Conservation (phyloP, 2,329 filamentous ascomycete genomes). For the Monosporascus sp. region DNA sequence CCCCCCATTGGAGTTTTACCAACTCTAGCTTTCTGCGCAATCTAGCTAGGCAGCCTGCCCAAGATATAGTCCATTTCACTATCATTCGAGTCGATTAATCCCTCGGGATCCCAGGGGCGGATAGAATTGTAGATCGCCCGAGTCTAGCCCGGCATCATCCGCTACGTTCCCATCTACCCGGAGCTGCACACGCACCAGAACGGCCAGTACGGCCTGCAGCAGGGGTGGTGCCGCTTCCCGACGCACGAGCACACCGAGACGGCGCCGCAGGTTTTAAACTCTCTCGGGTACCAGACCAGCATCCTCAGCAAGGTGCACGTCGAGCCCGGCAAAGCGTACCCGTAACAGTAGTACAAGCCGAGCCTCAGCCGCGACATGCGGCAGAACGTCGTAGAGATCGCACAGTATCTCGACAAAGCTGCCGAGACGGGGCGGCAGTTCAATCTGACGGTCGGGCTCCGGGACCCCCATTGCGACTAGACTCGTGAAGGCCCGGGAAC, state of each 20-base stretch:
- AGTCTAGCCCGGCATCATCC: background rate
- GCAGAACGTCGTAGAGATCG: slow-evolving; percentile 23
- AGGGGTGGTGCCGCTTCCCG: slow-evolving; percentile 39
- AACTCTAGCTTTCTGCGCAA: no score
- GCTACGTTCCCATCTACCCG: slow-evolving; percentile 33
- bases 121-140: background rate
- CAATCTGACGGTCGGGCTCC: slow-evolving; percentile 40
- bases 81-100: background rate
- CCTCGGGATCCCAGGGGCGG: background rate
- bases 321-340: slow-evolving; percentile 33
- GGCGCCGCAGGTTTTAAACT: slow-evolving; percentile 32
- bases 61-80: background rate
- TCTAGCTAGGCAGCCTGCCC: background rate
- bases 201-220: slow-evolving; percentile 17
- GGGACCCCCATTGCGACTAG: slow-evolving; percentile 40
- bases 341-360: slow-evolving; percentile 35
- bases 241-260: slow-evolving; percentile 40
- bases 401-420: slow-evolving; percentile 34
- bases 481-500: slow-evolving; percentile 39
- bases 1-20: no score
- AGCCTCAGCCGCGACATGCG: slow-evolving; percentile 39
- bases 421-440: slow-evolving; percentile 30
- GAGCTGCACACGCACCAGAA: slow-evolving; percentile 44
- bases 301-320: slow-evolving; percentile 45
- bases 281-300: slow-evolving; percentile 31